Evolutionary conservation across 1,284 basidiomycete species (phyloP).

Genomic region (Butyriboletus appendiculatus): DNA sequence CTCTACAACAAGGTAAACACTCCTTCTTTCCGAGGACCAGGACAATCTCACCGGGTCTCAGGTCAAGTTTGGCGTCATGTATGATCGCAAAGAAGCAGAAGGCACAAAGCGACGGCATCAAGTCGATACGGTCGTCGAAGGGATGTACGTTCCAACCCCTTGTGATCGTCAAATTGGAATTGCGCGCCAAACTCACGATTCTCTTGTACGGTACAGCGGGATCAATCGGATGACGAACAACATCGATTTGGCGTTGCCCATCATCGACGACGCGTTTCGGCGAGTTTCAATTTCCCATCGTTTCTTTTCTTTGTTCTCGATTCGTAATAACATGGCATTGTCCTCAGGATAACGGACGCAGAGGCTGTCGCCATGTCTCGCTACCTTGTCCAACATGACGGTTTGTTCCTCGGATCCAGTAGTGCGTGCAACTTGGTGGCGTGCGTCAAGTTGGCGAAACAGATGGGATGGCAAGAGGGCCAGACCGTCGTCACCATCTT

Average conservation of each 20-base stretch:
- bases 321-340: background rate
- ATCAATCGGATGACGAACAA: conserved; percentile 89
- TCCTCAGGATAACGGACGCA: conserved; percentile 74
- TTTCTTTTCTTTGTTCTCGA: background rate
- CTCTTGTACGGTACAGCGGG: conserved; percentile 57
- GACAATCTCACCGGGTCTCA: conserved; percentile 28
- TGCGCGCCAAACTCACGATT: background rate
- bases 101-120: conserved; percentile 94
- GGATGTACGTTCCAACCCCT: conserved; percentile 55
- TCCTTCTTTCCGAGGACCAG: background rate
- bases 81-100: conserved; percentile 87
- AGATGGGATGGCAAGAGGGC: conserved; percentile 66
- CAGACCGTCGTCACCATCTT: conserved; percentile 82
- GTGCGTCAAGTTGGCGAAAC: conserved; percentile 76
- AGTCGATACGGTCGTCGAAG: conserved; percentile 90
- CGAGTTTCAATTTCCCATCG: conserved; percentile 27
- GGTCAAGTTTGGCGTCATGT: conserved; percentile 95
- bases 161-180: background rate
- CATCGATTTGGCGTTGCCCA: conserved; percentile 75
- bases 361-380: conserved; percentile 94
- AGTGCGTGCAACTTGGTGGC: conserved; percentile 96
- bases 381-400: conserved; percentile 86
- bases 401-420: conserved; percentile 94
- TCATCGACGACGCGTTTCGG: conserved; percentile 90
- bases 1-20: conserved; percentile 83